A percentile compares a stretch with the other conserved stretches of the same genome.
Evolutionary conservation across 1,284 basidiomycete genomes (phyloP).

Genomic region (Abortiporus biennis): DNA sequence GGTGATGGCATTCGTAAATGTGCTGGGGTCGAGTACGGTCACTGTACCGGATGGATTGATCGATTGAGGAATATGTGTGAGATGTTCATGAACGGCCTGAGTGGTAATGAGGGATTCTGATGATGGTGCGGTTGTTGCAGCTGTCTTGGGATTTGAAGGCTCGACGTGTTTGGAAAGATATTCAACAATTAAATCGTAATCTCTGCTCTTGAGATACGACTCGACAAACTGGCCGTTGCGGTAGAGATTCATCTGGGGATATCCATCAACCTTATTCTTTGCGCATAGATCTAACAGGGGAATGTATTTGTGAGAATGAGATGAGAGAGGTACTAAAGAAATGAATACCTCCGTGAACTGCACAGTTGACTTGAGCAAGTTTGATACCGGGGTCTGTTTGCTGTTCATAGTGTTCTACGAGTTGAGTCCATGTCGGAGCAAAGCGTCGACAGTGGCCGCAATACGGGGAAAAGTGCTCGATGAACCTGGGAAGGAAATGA

Average conservation of each 20-base stretch:
- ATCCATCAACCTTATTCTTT: constrained; percentile 63
- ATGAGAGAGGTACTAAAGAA: background rate
- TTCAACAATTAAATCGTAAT: constrained; percentile 40
- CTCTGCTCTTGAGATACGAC: constrained; percentile 49
- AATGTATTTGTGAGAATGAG: background rate
- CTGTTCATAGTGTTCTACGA: constrained; percentile 53
- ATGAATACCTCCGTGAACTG: constrained; percentile 73
- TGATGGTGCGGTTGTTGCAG: constrained; percentile 10
- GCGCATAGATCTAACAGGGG: constrained; percentile 65
- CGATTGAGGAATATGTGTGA: constrained; percentile 14
- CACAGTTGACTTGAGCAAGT: constrained; percentile 85
- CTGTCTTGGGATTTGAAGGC: constrained; percentile 17
- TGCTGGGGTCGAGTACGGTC: constrained; percentile 42
- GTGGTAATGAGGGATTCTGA: too few relatives aligned
- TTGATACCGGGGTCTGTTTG: constrained; percentile 55
- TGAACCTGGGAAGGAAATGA: constrained; percentile 36
- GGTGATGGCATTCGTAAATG: constrained; percentile 43
- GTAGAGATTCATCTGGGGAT: constrained; percentile 79
- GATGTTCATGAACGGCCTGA: constrained; percentile 8
- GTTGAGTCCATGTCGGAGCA: constrained; percentile 78
- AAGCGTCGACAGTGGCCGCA: constrained; percentile 77
- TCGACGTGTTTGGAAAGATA: constrained; percentile 41
- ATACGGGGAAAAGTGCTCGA: constrained; percentile 76
- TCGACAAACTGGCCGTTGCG: constrained; percentile 59
- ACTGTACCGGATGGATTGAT: constrained; percentile 57